Evolutionary conservation across 805 yeast genomes (phyloP).

Genomic region (Saccharomyces kudriavzevii): DNA sequence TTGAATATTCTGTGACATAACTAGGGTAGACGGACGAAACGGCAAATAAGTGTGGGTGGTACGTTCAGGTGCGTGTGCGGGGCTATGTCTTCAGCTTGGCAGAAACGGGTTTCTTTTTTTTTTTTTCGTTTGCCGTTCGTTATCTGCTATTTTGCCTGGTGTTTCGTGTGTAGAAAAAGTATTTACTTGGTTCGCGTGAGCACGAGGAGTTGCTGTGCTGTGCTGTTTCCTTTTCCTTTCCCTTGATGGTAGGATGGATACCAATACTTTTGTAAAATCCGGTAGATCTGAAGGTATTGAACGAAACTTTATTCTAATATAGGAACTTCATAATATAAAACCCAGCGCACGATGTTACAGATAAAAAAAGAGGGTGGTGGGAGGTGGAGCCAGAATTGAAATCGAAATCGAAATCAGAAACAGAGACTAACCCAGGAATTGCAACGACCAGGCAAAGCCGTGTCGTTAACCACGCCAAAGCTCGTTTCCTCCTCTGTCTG

Average conservation of each 20-base stretch:
- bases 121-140: not conserved
- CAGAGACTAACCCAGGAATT: not conserved
- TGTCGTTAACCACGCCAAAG: not conserved
- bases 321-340: not conserved
- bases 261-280: not conserved
- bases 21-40: not conserved
- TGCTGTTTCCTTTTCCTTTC: not conserved
- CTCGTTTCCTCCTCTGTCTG: not conserved
- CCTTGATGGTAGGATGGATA: not conserved
- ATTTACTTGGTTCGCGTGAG: not conserved
- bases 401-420: not conserved
- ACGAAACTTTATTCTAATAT: not conserved
- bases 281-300: not conserved
- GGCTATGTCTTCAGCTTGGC: not conserved
- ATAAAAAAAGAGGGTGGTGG: constrained; percentile 1
- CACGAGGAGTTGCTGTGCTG: not conserved
- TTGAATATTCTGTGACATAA: not conserved
- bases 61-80: not conserved
- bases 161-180: not conserved
- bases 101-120: not conserved
- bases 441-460: not conserved
- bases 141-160: not conserved
- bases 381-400: not conserved
- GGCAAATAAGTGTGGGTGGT: not conserved
- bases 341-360: not conserved